Base-by-base conservation (phyloP, 306 rosid genomes). In the Cucurbita ficifolia region DNA sequence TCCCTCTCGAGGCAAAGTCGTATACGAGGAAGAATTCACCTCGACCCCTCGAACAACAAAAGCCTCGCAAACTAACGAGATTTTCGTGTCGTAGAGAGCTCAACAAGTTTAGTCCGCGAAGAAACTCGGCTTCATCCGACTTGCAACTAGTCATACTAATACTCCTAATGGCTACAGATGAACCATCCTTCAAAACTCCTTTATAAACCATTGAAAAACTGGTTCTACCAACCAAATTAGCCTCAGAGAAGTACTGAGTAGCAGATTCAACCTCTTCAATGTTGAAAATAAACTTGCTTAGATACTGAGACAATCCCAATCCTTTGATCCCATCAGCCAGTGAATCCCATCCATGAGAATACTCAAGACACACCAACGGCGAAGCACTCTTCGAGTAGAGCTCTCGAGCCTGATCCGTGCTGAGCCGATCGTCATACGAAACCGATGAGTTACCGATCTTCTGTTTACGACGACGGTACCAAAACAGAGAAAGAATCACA, bases 191-290 rank as follows among this genome's bases (percentile, higher is more conserved):
- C 72, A 88, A 86, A 64, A 88, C 70, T 61, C 99, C 99, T 74
- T 79, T 91, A 55, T 94, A 91, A 22, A 89, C 89, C 63, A 96
- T 81, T 29, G 97, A 91, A 84, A 94, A 91, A 62, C 88, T 88
- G 84, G 88, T 85, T 72, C 77, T 91, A 16, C 92, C 84, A 75
- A 91, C 79, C 43, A 94, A 69, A 78, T 85, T 94, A 42, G 80
- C 84, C 76, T 91, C 99, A 1, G 96, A 91, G 48, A 91, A 78
- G 84, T 89, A 83, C 46, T 86, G 95, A 4, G 99, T 94, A 22
- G 97, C 99, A 55, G 97, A 87, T 79, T 94, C 99, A 46, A 94
- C 86, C 77, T 94, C 99, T 70, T 94, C 97, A 80, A 94, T 83
- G 77, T 88, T 94, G 74, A 84, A 91, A 80, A 89, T 86, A 40